Evolutionary conservation across 352 stramenopile genomes (phyloP), one percentile per base, ranked within the genome.

Genomic region (Globisporangium barbulae): DNA sequence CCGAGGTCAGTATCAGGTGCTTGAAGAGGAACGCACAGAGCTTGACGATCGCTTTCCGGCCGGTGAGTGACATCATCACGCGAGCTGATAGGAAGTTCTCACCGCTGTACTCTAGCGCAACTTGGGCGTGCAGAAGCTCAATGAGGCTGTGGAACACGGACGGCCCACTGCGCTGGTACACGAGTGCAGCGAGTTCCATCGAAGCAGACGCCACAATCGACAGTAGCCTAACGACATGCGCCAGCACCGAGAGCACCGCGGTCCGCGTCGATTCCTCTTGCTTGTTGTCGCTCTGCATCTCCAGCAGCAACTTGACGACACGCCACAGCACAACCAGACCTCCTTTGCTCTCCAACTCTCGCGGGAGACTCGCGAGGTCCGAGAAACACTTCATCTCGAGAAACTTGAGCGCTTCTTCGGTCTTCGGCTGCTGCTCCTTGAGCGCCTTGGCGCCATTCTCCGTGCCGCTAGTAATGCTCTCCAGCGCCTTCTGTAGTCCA

Each of bases 1-100:
- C 74, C 19, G 63, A 70, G 44, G 61, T 63, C 30, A 90, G 56
- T 63, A 91, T 74, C 61, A 91, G 39, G 55, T 91, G 73, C 71
- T 90, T 90, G 64, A 92, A 89, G 61, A 91, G 41, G 44, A 93
- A 91, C 9, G 85, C 85, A 8, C 75, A 73, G n/a, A 91, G 67
- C 44, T 88, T 86, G 50, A 90, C 78, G 52, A 91, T 86, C 15
- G 78, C 70, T 68, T 92, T 92, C 9, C 70, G 72, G 12, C 76
- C 73, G 3, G 59, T 47, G 4, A 88, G 28, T 9, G 71, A 67
- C 68, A 90, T 76, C 31, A 73, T 33, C 1, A 52, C 21, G 2
- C 49, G 37, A 5, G 60, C 9, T 8, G 61, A 42, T 2, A 31
- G 47, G 17, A 56, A 57, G 22, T 61, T 64, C 1, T 64, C 44